Evolutionary conservation across 306 rosid genomes (phyloP).

Genomic region (Corylus avellana): DNA sequence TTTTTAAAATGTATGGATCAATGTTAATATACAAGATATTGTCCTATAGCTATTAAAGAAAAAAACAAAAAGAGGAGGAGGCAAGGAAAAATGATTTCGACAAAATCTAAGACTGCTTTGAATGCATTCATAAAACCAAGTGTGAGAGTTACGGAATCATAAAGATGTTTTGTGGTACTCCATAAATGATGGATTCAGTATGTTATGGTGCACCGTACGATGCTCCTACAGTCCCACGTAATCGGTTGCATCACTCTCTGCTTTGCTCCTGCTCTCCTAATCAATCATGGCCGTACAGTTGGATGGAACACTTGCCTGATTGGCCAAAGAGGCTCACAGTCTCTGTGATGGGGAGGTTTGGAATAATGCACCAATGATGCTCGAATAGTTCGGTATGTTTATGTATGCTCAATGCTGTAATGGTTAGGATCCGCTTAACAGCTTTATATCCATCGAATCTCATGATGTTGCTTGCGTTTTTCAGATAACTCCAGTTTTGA

Average conservation of each 20-base stretch:
- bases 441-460: too few species aligned
- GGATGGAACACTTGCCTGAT: neutral
- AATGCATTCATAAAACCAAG: constrained; percentile 6
- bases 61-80: neutral
- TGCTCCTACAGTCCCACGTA: constrained; percentile 4
- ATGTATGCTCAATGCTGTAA: neutral
- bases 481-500: too few species aligned
- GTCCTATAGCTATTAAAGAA: neutral
- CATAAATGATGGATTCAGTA: constrained; percentile 19
- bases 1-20: too few species aligned
- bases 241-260: constrained; percentile 25
- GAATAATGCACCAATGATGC: constrained; percentile 4
- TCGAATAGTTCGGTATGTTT: neutral
- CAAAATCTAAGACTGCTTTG: constrained; percentile 21
- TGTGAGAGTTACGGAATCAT: neutral
- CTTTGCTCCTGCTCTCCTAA: neutral
- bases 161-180: neutral
- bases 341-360: neutral
- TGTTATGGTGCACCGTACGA: constrained; percentile 28
- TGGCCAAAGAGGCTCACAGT: neutral
- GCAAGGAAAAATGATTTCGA: neutral
- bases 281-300: neutral
- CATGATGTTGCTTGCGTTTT: too few species aligned
- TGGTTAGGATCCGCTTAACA: too few species aligned
- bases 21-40: too few species aligned